phyloP scores from a whole-genome alignment of 2,329 filamentous ascomycete genomes.

The Penicillium sp. region DNA sequence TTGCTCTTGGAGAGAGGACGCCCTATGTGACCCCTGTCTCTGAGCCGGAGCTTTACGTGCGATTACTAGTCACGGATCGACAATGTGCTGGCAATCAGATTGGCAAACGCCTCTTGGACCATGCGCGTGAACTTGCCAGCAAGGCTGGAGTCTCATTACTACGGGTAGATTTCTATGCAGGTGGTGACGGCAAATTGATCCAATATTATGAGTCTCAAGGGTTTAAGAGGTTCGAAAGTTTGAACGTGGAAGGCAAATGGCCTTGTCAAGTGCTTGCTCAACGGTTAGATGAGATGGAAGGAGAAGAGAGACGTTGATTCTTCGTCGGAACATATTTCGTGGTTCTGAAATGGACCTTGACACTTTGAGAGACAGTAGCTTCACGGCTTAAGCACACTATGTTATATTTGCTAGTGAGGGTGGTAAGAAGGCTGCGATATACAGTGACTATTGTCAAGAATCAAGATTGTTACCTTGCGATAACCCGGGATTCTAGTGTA shows the following conservation, averaged over 20 bases:
- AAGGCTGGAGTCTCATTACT: constrained; percentile 10
- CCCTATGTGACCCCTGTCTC: constrained; percentile 12
- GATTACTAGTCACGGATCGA: constrained; percentile 12
- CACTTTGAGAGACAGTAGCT: background rate
- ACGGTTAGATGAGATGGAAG: background rate
- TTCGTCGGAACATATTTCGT: background rate
- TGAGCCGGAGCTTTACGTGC: constrained; percentile 17
- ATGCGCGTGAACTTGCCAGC: constrained; percentile 12
- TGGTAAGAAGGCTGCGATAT: too few species aligned
- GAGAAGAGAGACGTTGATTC: background rate
- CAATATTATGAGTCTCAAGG: constrained; percentile 18
- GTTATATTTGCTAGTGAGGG: too few species aligned
- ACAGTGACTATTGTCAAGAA: too few species aligned
- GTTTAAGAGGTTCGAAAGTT: constrained; percentile 1
- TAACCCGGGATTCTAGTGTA: too few species aligned
- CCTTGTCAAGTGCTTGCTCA: constrained; percentile 16
- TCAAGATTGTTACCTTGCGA: too few species aligned
- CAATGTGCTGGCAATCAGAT: constrained; percentile 5
- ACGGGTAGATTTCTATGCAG: constrained; percentile 17
- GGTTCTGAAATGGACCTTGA: background rate
- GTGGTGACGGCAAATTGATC: constrained; percentile 12
- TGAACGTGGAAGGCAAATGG: background rate
- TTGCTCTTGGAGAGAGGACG: constrained; percentile 14
- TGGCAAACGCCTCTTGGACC: constrained; percentile 14
- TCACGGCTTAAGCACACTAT: too few species aligned